A percentile compares a stretch with the other conserved stretches of the same genome.
Conservation (phyloP, 176 grass and related monocot genomes). For the Triticum timopheevii region DNA sequence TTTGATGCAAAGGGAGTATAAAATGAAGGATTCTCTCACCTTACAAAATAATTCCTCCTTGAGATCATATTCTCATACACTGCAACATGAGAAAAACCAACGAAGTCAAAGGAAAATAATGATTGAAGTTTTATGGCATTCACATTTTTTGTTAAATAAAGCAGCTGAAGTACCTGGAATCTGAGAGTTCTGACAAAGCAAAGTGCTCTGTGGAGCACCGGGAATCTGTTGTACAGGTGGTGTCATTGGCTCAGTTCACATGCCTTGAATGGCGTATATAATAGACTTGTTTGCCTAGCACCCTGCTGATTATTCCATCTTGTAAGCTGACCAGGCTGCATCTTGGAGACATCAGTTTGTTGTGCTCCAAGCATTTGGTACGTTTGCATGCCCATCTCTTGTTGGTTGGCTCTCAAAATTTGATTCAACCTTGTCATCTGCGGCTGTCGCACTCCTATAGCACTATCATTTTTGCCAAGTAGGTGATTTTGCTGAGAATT, state of each 20-base stretch:
- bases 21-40: not conserved
- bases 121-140: not conserved
- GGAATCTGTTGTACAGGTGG: not conserved
- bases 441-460: not conserved
- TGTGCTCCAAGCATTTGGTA: slow-evolving; percentile 10
- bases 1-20: not conserved
- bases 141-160: not conserved
- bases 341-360: not conserved
- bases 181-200: not conserved
- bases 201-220: not conserved
- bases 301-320: slow-evolving; percentile 9
- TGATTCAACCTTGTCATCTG: slow-evolving; percentile 4
- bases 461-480: not conserved
- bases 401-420: not conserved
- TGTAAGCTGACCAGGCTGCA: not conserved
- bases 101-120: not conserved
- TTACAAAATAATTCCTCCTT: slow-evolving; percentile 25
- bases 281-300: not conserved
- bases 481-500: not conserved
- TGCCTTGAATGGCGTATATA: not conserved
- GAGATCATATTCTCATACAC: not conserved
- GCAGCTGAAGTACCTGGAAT: not conserved
- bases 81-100: not conserved
- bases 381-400: not conserved
- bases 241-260: not conserved